Evolutionary conservation across 2,329 filamentous ascomycete species (phyloP), one percentile per base, ranked within the genome.

Genomic region (Neurospora sp.): DNA sequence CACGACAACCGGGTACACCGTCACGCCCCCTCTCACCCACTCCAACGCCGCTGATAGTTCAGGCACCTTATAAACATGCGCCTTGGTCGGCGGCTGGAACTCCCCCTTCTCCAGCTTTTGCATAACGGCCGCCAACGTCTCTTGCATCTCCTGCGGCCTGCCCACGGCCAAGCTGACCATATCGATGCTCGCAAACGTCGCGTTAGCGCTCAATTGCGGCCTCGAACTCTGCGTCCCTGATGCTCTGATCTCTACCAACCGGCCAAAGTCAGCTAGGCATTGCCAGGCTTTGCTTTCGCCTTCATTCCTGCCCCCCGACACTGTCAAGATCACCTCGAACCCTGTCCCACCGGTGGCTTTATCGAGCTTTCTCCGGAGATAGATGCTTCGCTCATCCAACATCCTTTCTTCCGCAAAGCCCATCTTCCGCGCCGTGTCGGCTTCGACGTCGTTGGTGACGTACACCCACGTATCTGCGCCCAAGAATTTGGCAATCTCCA

Each of bases 261-360:
- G 71, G 15, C 74, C 74, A 71, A 75, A 74, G 66, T 72, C 70
- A 17, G 71, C 72, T 5, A 76, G 70, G 23, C 74, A 76, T 19
- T 73, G 72, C 74, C 72, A 75, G 1, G 72, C 70, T 66, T 62
- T 67, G 36, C 65, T 39, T 5, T 67, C 69, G 52, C 69, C 71
- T 62, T 17, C 28, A 62, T 62, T 62, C 8, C 52, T 62, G 28
- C 52, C 69, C 23, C 71, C 72, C 38, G 74, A 73, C 46, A 72
- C 52, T 3, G 71, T 69, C 38, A 76, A 38, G 8, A 74, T 70
- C 4, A 74, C 73, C 1, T 73, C 70, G 68, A 75, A 72, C 4
- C 74, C 74, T 39, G 70, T 23, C 11, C 73, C 71, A 1, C 23
- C 11, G 0, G 74, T 75, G 5, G 43, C 71, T 36, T 72, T 70